These are phyloP conservation scores for Sordariomycetes sp. DNA, from an alignment of 2,329 filamentous ascomycete species.

Conservation along the genomic window DNA sequence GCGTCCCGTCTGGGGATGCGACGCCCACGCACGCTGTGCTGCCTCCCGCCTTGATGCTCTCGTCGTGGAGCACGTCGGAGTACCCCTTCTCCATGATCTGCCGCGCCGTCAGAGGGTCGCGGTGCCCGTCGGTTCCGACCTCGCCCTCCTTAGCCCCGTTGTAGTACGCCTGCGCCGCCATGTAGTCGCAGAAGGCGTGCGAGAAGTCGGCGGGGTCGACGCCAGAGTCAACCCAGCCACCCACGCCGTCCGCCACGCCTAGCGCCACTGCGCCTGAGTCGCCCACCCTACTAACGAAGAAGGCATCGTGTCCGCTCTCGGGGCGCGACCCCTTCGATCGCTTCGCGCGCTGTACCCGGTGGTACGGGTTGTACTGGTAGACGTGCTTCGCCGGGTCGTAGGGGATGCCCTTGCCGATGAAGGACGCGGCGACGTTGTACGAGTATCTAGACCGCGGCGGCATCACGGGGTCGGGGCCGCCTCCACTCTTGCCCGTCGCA, in stretches of 20 bases:
- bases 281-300: slow-evolving; percentile 78
- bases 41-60: slow-evolving; percentile 64
- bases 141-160: slow-evolving; percentile 25
- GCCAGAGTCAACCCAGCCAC: slow-evolving; percentile 85
- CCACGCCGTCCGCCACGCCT: slow-evolving; percentile 87
- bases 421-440: slow-evolving; percentile 63
- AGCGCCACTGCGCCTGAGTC: slow-evolving; percentile 62
- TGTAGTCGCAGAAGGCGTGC: slow-evolving; percentile 84
- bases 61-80: slow-evolving; percentile 64
- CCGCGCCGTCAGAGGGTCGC: slow-evolving; percentile 40
- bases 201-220: slow-evolving; percentile 94
- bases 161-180: slow-evolving; percentile 62
- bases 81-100: slow-evolving; percentile 74
- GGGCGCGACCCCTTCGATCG: slow-evolving; percentile 48
- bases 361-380: slow-evolving; percentile 58
- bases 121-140: slow-evolving; percentile 10
- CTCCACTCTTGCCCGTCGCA: background rate
- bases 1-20: slow-evolving; percentile 53
- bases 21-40: slow-evolving; percentile 88
- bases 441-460: slow-evolving; percentile 28
- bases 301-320: slow-evolving; percentile 86
- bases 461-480: slow-evolving; percentile 1
- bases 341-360: slow-evolving; percentile 39
- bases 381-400: slow-evolving; percentile 58
- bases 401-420: slow-evolving; percentile 56